Evolutionary conservation across 495 filamentous ascomycete species (phyloP), one percentile per base, ranked within the genome.

Genomic region (Xylaria flabelliformis): DNA sequence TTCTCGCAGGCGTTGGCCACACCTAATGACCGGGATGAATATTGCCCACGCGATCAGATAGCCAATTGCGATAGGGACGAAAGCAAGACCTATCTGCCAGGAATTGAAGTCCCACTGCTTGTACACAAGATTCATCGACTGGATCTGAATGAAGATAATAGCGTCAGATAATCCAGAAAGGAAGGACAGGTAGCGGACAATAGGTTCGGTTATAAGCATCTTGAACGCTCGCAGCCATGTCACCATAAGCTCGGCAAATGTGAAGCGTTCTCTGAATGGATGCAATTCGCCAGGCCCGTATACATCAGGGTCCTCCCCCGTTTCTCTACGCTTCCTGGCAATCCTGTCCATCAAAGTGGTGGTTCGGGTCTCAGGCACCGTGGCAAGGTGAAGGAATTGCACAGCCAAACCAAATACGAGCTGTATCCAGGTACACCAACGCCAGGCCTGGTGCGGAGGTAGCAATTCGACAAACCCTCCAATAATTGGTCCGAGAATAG

Each of bases 401-500:
- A 91, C 89, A 59, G 83, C 80, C 0, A 82, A 90, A 41, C 93
- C 92, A 59, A 94, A 88, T 64, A 94, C 92, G 66, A 95, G 85
- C 77, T 94, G 91, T 71, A 94, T 88, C 92, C 91, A 94, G 77
- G 94, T 92, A 59, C 85, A 87, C 94, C 93, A 96, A 24, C 83
- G 83, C 93, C 91, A 95, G n/a, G 79, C 72, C n/a, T 73, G 41
- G n/a, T 32, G 2, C 0, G 72, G 50, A 13, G 74, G 65, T 15
- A 92, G 82, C 74, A 86, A 88, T 69, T 92, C 87, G 72, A 93
- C 86, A 77, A 95, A 91, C 24, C 93, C 93, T 70, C 94, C 93
- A 56, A 96, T 86, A 53, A 96, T 88, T 0, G 94, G 92, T 1
- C 94, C 94, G 6, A 95, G 84, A 26, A 92, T 87, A 3, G 92